Base-by-base conservation (phyloP, 2,329 filamentous ascomycete species). In the Clarireedia hainanense region DNA sequence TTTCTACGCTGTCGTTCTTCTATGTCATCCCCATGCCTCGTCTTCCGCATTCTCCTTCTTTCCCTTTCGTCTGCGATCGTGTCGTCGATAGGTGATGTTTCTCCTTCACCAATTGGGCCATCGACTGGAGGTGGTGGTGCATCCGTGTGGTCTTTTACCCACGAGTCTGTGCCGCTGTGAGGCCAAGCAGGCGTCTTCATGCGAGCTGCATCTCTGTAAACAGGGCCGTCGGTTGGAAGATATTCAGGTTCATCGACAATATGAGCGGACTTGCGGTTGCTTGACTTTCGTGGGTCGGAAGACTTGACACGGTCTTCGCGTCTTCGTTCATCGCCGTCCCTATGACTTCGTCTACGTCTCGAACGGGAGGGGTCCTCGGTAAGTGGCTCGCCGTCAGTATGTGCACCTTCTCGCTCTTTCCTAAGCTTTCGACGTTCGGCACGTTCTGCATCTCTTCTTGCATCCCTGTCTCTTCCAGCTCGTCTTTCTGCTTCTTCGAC, bases 61-160 rank as follows among this genome's bases (percentile, higher is more conserved):
- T 62, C 67, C 15, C 57, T 62, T 37, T 68, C 66, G 50, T 66
- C 65, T 7, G 57, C 61, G 50, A 55, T 45, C 2, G 56, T 59
- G 40, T 64, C 64, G 24, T 67, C 65, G 20, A 50, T 57, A n/a
- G 53, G 56, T 5, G 37, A 36, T 26, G 48, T 59, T 43, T 64
- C 63, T 72, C 39, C 60, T n/a, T 43, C 48, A 23, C 27, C 27
- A 10, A 30, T 9, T 30, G 58, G 56, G 9, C 47, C 46, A 48
- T 64, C 72, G 0, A 75, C 74, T 1, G 79, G 80, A 2, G 81
- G 81, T 2, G 81, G 80, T 1, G 80, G 80, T 3, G 80, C 81
- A 61, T 84, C 82, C 2, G 78, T 80, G 62, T 83, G 77, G 12
- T 85, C 81, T 68, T 84, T 84, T 4, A 85, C 81, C 83, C 83